Base-by-base conservation (phyloP, 2,329 filamentous ascomycete genomes). In the Colletotrichum aenigma region DNA sequence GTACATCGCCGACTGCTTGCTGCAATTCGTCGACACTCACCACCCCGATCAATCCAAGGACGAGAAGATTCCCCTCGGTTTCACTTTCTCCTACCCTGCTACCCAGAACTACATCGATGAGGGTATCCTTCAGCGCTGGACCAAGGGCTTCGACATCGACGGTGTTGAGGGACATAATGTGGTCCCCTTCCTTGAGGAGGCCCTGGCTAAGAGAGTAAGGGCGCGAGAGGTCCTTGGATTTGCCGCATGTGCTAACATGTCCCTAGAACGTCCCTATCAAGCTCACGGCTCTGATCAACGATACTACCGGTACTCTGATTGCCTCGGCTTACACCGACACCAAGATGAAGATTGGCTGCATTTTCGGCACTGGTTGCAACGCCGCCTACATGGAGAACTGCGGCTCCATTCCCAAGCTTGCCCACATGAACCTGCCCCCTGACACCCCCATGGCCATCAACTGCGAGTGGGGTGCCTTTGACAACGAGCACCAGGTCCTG, bases 321-420 rank as follows among this genome's bases (percentile, higher is more conserved):
- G 97, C 97, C 76, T 98, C 96, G 30, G 94, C 95, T 34, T 99
- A 99, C 87, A 98, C 96, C n/a, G 96, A 99, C 83, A 88, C 93
- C 61, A 92, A 93, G 79, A 97, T 98, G 91, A 96, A 93, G 87
- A 97, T 98, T 81, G 97, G 97, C 71, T 98, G 96, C 86, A 99
- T 99, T 83, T 99, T 99, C 81, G 97, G 97, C 80, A 99, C 97
- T 15, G 97, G 97, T 75, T 98, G 97, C 88, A 99, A 99, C 82
- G 97, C 96, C 55, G 97, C 97, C 52, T 99, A 99, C 88, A 98
- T 99, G 94, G 97, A 99, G 86, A 87, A 97, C 81, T 95, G 92
- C 78, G 96, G 95, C 78, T 95, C 94, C 15, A 95, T 99, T 78
- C 96, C 96, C 78, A 99, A 99, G 89, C 92, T 99, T 70, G 95